Evolutionary conservation across 2,329 filamentous ascomycete species (phyloP), one percentile per base, ranked within the genome.

Genomic region (Mollisiaceae sp.): DNA sequence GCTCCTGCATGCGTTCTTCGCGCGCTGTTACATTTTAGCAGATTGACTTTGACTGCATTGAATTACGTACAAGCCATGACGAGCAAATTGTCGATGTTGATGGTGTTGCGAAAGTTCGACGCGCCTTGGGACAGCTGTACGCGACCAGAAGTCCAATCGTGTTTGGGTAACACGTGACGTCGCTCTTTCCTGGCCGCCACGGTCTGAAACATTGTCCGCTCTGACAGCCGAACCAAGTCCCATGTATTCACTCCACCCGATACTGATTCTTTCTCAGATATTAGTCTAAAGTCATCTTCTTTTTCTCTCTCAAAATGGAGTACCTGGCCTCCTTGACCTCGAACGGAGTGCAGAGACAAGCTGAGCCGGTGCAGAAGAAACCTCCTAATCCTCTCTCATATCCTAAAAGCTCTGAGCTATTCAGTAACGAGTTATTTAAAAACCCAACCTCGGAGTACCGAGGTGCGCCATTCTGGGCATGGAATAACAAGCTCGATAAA

Each of bases 1-100:
- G 86, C 78, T 88, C 83, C 68, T 86, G 85, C 79, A 89, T 82
- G 73, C 86, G 85, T 75, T 88, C 86, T 71, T 86, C 84, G 70
- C 87, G 85, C 73, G 81, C 83, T 85, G 41, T 24, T 52, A 62
- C 45, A 5, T 43, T 58, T 71, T 67, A 71, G 69, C 56, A 66
- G 38, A 61, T 18, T 50, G 32, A 9, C 27, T 12, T 15, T 4
- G 35, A 47, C 59, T 22, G 4, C 5, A 15, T 57, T 50, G 41
- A 22, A 22, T 57, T 24, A 63, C 69, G 62, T 64, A 72, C 70
- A 68, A 39, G 65, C 65, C 70, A 72, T 57, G 35, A 12, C 20
- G 35, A 57, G 36, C 15, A 24, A 59, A 22, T 39, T 35, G 35
- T 59, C 20, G 55, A 20, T 63, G 43, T 59, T 63, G 61, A 39